Conservation (phyloP, 1,284 basidiomycete species). For the Heimioporus punctisporus region DNA sequence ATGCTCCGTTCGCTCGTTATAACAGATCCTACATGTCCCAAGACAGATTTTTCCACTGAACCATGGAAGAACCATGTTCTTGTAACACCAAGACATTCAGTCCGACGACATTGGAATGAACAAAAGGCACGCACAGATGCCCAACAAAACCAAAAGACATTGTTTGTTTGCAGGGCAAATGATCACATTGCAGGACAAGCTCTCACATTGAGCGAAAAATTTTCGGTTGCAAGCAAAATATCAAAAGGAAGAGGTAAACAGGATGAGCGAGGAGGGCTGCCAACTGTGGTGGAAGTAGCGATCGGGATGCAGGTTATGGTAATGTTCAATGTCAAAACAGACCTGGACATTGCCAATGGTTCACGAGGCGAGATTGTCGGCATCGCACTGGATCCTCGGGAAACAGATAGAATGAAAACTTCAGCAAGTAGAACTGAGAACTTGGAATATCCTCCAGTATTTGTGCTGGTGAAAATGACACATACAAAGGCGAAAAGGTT, state of each 20-base stretch:
- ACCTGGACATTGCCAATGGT: slow-evolving; percentile 25
- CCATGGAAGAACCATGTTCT: too few relatives aligned
- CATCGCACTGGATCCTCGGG: neutral
- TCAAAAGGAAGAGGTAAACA: neutral
- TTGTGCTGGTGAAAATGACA: neutral
- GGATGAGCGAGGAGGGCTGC: neutral
- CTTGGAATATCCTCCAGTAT: neutral
- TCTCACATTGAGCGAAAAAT: neutral
- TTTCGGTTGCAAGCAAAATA: neutral
- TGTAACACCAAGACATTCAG: neutral
- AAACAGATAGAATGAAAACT: neutral
- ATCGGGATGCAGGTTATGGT: slow-evolving; percentile 11
- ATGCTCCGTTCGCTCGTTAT: too few relatives aligned
- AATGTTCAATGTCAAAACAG: slow-evolving; percentile 20
- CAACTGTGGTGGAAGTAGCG: neutral
- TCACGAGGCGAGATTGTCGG: neutral
- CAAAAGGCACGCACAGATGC: neutral
- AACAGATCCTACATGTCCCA: too few relatives aligned
- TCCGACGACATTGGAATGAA: neutral
- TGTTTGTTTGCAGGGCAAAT: neutral
- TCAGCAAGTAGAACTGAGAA: neutral
- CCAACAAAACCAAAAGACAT: neutral
- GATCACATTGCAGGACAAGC: neutral
- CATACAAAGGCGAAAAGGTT: neutral
- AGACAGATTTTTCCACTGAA: too few relatives aligned